Conservation (phyloP, 169 alveolate species). For the Plasmodium knowlesi region DNA sequence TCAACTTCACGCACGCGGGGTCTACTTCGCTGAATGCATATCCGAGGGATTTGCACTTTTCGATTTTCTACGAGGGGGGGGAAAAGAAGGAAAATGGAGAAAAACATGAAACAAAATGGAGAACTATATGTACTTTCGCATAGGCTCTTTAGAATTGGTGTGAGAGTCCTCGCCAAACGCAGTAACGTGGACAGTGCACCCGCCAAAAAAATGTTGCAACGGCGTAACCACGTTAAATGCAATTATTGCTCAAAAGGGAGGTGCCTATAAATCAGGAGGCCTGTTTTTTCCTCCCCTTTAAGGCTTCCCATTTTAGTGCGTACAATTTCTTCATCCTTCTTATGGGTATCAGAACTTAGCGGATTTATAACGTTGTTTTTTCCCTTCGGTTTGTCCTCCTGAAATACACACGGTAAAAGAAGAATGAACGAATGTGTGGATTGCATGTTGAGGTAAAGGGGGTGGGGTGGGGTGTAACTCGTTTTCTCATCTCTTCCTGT, state of each 20-base stretch:
- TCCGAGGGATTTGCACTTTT: constrained; percentile 48
- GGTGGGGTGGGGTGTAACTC: not conserved
- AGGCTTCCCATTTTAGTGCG: not conserved
- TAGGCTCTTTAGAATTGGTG: not conserved
- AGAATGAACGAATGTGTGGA: not conserved
- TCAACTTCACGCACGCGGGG: constrained; percentile 61
- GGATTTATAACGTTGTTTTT: not conserved
- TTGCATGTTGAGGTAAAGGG: not conserved
- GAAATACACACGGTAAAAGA: not conserved
- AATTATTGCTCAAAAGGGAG: not conserved
- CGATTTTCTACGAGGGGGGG: not conserved
- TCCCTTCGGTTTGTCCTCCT: constrained; percentile 31
- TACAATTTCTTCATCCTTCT: constrained; percentile 20
- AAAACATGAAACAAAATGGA: not conserved
- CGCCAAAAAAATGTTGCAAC: not conserved
- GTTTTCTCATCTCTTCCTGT: not conserved
- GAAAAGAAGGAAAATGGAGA: not conserved
- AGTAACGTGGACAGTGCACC: not conserved
- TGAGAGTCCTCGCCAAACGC: not conserved
- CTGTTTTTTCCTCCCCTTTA: not conserved
- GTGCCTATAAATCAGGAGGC: not conserved
- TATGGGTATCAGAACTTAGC: not conserved
- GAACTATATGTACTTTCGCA: not conserved
- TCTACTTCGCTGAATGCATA: constrained; percentile 76
- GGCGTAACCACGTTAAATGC: not conserved